A percentile compares a stretch with the other conserved stretches of the same genome.
phyloP scores from a whole-genome alignment of 192 early-diverging fungal genomes.

The Backusella luteola region DNA sequence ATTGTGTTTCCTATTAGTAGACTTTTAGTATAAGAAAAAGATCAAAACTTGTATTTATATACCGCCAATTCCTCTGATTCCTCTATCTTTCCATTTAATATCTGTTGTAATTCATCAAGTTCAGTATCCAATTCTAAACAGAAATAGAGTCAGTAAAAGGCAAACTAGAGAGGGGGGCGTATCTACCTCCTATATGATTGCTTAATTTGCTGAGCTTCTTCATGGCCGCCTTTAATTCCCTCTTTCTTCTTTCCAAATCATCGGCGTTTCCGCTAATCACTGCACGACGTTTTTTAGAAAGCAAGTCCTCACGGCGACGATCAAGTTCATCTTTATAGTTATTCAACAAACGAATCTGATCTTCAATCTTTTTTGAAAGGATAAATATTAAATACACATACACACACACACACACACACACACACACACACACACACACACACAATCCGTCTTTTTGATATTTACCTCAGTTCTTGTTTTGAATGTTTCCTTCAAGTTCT shows the following conservation, averaged over 20 bases:
- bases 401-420: too few relatives aligned
- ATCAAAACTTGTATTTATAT: not conserved
- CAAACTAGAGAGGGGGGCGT: not conserved
- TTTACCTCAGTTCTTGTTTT: constrained; percentile 53
- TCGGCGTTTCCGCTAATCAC: constrained; percentile 45
- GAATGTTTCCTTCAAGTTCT: constrained; percentile 53
- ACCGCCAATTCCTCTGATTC: constrained; percentile 18
- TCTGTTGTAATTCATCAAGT: constrained; percentile 12
- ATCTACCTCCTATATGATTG: constrained; percentile 34
- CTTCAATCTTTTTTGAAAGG: constrained; percentile 56
- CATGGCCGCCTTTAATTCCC: constrained; percentile 26
- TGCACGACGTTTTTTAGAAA: constrained; percentile 57
- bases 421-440: too few relatives aligned
- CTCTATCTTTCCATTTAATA: not conserved
- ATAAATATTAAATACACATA: not conserved
- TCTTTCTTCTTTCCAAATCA: constrained; percentile 30
- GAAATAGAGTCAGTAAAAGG: not conserved
- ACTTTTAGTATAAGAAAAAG: too few relatives aligned
- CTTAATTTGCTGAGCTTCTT: constrained; percentile 37
- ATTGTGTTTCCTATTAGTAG: not conserved
- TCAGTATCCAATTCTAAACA: constrained; percentile 26
- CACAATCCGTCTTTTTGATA: not conserved
- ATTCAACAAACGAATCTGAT: constrained; percentile 67
- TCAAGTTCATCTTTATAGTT: constrained; percentile 69
- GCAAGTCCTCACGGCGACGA: constrained; percentile 64